These are phyloP conservation scores for Trifolium repens DNA, from an alignment of 306 rosid genomes.

Conservation along the genomic window DNA sequence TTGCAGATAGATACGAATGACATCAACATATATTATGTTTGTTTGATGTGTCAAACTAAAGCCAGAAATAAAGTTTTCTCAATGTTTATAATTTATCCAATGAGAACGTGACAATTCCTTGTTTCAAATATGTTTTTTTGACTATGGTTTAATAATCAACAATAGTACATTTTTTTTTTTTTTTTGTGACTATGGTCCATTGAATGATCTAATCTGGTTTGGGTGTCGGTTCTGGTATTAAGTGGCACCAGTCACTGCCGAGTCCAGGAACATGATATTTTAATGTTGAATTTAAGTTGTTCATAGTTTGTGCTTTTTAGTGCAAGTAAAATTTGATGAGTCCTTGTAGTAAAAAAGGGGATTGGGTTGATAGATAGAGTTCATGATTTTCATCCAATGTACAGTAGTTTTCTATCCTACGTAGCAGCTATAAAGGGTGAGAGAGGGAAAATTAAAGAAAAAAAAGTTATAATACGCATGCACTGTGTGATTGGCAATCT, in stretches of 20 bases:
- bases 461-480: constrained; percentile 43
- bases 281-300: neutral
- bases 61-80: constrained; percentile 1
- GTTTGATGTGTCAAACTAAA: neutral
- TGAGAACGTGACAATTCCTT: constrained; percentile 29
- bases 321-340: constrained; percentile 15
- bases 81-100: constrained; percentile 4
- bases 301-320: constrained; percentile 24
- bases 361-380: constrained; percentile 41
- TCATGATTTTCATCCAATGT: constrained; percentile 36
- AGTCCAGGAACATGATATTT: no score
- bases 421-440: constrained; percentile 31
- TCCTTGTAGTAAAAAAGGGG: constrained; percentile 36
- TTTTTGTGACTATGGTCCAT: no score
- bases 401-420: constrained; percentile 39
- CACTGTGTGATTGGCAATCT: constrained; percentile 40
- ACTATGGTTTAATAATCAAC: neutral
- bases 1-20: constrained; percentile 20
- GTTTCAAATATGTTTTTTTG: constrained; percentile 43
- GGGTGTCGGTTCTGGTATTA: no score
- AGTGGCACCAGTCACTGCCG: no score
- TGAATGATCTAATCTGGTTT: no score
- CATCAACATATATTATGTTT: neutral
- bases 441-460: constrained; percentile 27
- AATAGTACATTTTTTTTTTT: no score